These are phyloP conservation scores for Fusarium albidum DNA, from an alignment of 2,329 filamentous ascomycete species.

Conservation along the genomic window DNA sequence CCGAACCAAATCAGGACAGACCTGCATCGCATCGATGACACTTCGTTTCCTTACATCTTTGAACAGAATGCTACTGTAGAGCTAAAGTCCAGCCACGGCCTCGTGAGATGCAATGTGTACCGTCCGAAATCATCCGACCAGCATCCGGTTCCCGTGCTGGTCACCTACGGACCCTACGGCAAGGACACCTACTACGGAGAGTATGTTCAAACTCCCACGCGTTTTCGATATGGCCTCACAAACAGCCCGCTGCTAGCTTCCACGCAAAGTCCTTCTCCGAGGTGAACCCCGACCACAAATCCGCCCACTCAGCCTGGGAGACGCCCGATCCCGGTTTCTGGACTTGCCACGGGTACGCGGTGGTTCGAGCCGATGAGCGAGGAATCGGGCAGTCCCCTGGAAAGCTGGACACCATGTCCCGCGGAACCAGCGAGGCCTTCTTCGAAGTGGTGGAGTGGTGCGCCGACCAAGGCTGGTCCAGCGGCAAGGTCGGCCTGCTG, in stretches of 20 bases:
- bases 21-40: conserved; percentile 42
- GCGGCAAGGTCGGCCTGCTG: conserved; percentile 57
- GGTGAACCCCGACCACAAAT: conserved; percentile 62
- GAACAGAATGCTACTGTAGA: conserved; percentile 47
- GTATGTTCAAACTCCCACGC: conserved; percentile 39
- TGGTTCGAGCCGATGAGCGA: conserved; percentile 62
- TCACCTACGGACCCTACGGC: conserved; percentile 78
- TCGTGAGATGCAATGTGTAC: conserved; percentile 51
- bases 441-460: conserved; percentile 60
- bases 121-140: conserved; percentile 42
- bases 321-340: conserved; percentile 66
- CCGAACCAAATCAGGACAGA: conserved; percentile 43
- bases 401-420: conserved; percentile 58
- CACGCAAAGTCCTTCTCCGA: conserved; percentile 53
- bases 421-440: conserved; percentile 56
- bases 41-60: conserved; percentile 51
- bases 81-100: conserved; percentile 41
- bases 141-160: conserved; percentile 65
- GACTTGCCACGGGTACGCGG: conserved; percentile 61
- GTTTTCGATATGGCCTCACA: neutral
- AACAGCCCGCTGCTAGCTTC: conserved; percentile 42
- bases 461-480: conserved; percentile 54
- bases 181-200: conserved; percentile 74
- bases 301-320: conserved; percentile 65
- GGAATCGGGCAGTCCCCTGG: conserved; percentile 58